Percentiles rank a stretch among this genome's conserved stretches.
Evolutionary conservation across 169 alveolate genomes (phyloP).

Genomic region (Plasmodium knowlesi): DNA sequence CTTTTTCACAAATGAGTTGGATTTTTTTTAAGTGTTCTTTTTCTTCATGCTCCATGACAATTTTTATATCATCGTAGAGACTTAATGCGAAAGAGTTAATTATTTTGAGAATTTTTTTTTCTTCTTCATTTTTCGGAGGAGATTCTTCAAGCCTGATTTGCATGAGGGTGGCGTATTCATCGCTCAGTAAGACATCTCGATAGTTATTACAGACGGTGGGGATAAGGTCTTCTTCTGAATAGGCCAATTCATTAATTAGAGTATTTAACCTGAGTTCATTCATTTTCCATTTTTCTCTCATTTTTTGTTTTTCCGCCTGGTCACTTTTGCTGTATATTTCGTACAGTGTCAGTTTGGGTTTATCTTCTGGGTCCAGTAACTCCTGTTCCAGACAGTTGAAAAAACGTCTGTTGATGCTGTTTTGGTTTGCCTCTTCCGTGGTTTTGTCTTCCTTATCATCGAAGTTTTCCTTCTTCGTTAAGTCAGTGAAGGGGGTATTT

Average conservation of each 20-base stretch:
- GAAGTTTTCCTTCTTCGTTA: not conserved
- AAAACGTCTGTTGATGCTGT: slow-evolving; percentile 21
- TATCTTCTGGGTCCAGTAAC: slow-evolving; percentile 5
- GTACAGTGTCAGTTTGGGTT: not conserved
- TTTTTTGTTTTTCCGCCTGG: slow-evolving; percentile 25
- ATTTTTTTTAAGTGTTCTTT: slow-evolving; percentile 77
- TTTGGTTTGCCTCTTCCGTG: not conserved
- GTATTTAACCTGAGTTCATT: slow-evolving; percentile 67
- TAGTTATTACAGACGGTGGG: slow-evolving; percentile 67
- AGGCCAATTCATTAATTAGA: slow-evolving; percentile 32
- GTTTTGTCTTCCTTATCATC: not conserved
- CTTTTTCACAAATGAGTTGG: slow-evolving; percentile 78
- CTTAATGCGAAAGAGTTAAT: slow-evolving; percentile 76
- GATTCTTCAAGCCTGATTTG: slow-evolving; percentile 35
- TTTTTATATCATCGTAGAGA: slow-evolving; percentile 79
- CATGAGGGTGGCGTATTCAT: slow-evolving; percentile 66
- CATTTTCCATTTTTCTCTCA: slow-evolving; percentile 71
- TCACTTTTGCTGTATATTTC: slow-evolving; percentile 26
- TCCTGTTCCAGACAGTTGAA: slow-evolving; percentile 47
- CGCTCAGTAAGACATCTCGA: slow-evolving; percentile 68
- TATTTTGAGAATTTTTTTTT: slow-evolving; percentile 46
- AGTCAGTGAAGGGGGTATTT: not conserved
- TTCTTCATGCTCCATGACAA: slow-evolving; percentile 73
- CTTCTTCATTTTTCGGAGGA: slow-evolving; percentile 36
- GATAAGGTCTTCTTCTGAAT: slow-evolving; percentile 55